Conservation (phyloP, 441 rosid species). For the Adansonia madagascariensis region DNA sequence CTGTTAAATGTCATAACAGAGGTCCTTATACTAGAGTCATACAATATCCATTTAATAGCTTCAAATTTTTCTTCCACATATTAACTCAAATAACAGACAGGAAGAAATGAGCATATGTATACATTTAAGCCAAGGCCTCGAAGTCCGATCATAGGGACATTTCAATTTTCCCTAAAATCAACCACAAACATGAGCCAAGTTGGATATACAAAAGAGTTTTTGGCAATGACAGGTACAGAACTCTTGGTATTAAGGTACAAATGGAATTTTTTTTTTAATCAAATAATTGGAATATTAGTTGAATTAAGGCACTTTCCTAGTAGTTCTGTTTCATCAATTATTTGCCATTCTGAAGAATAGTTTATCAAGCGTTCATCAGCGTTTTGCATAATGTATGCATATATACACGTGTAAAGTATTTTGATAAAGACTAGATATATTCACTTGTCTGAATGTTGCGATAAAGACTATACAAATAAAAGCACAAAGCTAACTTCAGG, state of each 20-base stretch:
- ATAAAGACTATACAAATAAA: not conserved
- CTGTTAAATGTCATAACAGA: constrained; percentile 40
- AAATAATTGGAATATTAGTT: not conserved
- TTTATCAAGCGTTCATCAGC: not conserved
- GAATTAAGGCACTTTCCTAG: not conserved
- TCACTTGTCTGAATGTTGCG: not conserved
- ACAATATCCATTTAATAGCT: not conserved
- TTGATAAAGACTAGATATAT: not conserved
- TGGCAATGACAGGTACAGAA: not conserved
- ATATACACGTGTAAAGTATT: not conserved
- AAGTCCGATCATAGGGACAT: not conserved
- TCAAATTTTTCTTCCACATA: not conserved
- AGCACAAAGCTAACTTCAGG: not conserved
- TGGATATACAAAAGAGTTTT: not conserved
- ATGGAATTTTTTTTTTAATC: not conserved
- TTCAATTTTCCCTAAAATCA: not conserved
- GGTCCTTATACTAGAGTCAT: not conserved
- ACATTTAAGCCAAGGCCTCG: not conserved
- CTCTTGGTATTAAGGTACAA: not conserved
- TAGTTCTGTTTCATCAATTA: not conserved
- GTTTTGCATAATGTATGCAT: not conserved
- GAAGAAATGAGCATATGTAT: not conserved
- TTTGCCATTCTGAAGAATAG: not conserved
- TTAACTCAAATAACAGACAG: not conserved
- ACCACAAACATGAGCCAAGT: constrained; percentile 11